Percentiles rank a stretch among this genome's conserved stretches.
Evolutionary conservation across 148 eudicot species (phyloP).

Genomic region (Rhododendron griersonianum): DNA sequence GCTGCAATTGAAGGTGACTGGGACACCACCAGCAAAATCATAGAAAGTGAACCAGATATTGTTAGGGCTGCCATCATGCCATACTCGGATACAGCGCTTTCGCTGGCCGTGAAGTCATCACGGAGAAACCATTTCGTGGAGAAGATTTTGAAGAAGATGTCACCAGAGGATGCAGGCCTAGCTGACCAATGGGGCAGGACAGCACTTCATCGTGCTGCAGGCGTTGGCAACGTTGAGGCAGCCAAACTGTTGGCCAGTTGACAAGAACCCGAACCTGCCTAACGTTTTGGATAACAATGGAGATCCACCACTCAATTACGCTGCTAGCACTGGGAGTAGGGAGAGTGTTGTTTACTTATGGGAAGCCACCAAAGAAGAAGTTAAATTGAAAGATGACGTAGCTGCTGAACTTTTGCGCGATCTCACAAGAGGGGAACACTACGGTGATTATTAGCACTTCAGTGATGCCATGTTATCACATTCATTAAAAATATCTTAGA

Average conservation of each 20-base stretch:
- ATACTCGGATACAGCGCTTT: not conserved
- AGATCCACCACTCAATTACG: not conserved
- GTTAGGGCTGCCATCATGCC: not conserved
- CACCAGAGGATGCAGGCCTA: not conserved
- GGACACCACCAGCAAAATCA: not conserved
- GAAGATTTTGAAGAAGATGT: not conserved
- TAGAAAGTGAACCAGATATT: not conserved
- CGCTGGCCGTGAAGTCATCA: not conserved
- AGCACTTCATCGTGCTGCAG: not conserved
- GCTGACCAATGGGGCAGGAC: not conserved
- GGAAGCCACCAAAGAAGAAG: not conserved
- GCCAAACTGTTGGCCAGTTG: not conserved
- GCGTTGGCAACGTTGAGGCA: not conserved
- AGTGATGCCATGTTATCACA: not conserved
- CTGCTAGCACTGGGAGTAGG: not conserved
- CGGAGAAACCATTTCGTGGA: not conserved
- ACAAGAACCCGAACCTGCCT: not conserved
- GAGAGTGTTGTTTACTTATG: not conserved
- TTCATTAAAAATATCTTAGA: too few species aligned
- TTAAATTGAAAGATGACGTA: not conserved
- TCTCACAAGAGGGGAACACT: not conserved
- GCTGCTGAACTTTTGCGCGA: not conserved
- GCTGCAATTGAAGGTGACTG: not conserved
- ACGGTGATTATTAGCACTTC: not conserved
- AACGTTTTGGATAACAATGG: not conserved